Evolutionary conservation across 768 basidiomycete genomes (phyloP), one percentile per base, ranked within the genome.

Genomic region (Lactarius akahatsu): DNA sequence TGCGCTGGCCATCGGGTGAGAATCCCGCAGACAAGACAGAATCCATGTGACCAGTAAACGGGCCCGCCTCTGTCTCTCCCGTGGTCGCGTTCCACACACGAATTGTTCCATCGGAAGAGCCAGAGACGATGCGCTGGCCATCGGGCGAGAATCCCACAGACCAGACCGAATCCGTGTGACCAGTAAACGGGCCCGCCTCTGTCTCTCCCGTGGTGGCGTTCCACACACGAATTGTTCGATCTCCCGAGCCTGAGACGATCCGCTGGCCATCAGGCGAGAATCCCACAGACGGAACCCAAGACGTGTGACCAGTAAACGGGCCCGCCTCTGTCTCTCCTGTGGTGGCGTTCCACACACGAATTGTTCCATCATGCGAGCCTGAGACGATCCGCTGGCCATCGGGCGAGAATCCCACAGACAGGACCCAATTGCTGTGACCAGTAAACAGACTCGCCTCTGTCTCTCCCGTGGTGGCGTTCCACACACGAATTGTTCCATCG

Each of bases 1-100:
- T 38, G 10, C 20, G 58, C n/a, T 23, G 36, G 41, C 58, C 58
- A 67, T 71, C 69, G 6, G 60, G 70, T 9, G 69, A 66, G 52
- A 65, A 71, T 15, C 45, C 69, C 32, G 70, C 69, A 36, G 64
- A 68, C 2, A 0, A 1, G 8, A 68, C 59, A 1, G 0, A 32
- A 61, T 9, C 1, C 28, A 15, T 55, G 30, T 55, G 54, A 15
- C 41, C 43, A n/a, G 43, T 45, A n/a, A 45, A n/a, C 34, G 34
- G 36, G 2, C 32, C 32, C 1, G 18, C 57, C 10, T 11, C 20
- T 11, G 11, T 8, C 40, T 60, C 41, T 41, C 41, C 41, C 15
- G 16, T 41, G 0, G 6, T 41, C 1, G 16, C 41, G 5, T 41
- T 18, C 41, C 41, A 41, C 16, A 41, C 41, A 41, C 18, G 15